Evolutionary conservation across 2,329 filamentous ascomycete genomes (phyloP).

Genomic region (Pyrenochaeta sp.): DNA sequence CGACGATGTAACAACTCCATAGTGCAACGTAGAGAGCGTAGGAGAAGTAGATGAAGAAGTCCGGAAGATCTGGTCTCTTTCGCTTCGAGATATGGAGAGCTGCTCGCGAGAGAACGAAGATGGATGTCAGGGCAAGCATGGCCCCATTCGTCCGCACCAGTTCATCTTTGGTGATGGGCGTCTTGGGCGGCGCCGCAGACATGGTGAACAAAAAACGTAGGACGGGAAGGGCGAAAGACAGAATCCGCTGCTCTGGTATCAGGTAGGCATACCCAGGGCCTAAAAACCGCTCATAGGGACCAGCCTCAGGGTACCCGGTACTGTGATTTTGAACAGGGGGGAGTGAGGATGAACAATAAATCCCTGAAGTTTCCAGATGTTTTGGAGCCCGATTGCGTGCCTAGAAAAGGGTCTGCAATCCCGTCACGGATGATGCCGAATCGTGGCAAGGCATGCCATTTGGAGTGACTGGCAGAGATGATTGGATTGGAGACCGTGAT

Average conservation of each 20-base stretch:
- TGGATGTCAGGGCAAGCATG: slow-evolving; percentile 22
- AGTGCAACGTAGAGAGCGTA: slow-evolving; percentile 35
- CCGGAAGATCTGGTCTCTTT: slow-evolving; percentile 16
- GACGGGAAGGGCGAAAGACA: neutral
- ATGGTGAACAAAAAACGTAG: slow-evolving; percentile 1
- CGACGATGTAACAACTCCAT: slow-evolving; percentile 41
- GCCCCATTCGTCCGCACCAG: slow-evolving; percentile 15
- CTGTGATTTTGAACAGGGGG: neutral
- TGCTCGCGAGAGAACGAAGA: slow-evolving; percentile 14
- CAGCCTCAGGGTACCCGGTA: neutral
- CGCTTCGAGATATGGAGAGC: slow-evolving; percentile 14
- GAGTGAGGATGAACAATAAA: neutral
- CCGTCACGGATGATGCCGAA: neutral
- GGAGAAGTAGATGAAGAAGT: slow-evolving; percentile 32
- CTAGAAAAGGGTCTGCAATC: neutral
- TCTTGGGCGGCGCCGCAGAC: slow-evolving; percentile 10
- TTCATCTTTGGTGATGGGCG: slow-evolving; percentile 10
- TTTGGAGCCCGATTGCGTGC: neutral
- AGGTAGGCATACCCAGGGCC: neutral
- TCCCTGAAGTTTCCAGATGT: slow-evolving; percentile 1
- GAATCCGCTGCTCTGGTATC: neutral
- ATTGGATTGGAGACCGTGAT: neutral
- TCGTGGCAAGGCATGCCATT: neutral
- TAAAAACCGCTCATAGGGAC: too few species aligned
- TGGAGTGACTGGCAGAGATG: neutral